Base-by-base conservation (phyloP, 2,329 filamentous ascomycete genomes). In the Cryoendolithus antarcticus region DNA sequence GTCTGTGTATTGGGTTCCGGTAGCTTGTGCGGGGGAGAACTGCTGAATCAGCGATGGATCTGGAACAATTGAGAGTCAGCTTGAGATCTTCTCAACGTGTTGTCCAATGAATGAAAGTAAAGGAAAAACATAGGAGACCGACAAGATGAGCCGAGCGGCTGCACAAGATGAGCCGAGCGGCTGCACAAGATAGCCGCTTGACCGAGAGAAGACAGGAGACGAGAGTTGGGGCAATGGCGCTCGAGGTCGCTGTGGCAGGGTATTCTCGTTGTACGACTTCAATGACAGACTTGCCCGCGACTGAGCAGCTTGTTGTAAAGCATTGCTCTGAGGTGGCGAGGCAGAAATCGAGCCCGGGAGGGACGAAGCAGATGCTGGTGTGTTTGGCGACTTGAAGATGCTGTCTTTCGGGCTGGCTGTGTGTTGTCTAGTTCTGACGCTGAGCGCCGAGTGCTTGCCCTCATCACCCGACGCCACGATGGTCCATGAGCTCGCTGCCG, bases 11-110 rank as follows among this genome's bases (percentile, higher is more conserved):
- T 63, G 63, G 9, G 61, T 60, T 24, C 62, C 59, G 11, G 61
- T 54, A 45, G 60, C 66, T 12, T 60, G 52, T 29, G 61, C 45
- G 9, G 62, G 58, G 28, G 60, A 60, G 44, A 67, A 69, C 15
- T 70, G 66, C 41, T 75, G 70, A 34, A 77, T 72, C 29, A 77
- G 60, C 15, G 69, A 72, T 24, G 74, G 74, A 59, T 77, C 74
- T 77, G 48, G 13, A n/a, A n/a, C n/a, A n/a, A n/a, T n/a, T n/a
- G n/a, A n/a, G n/a, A n/a, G n/a, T n/a, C n/a, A n/a, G n/a, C n/a
- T n/a, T n/a, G n/a, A n/a, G n/a, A n/a, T n/a, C n/a, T n/a, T n/a
- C n/a, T n/a, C n/a, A n/a, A n/a, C n/a, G n/a, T n/a, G n/a, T n/a
- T n/a, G n/a, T n/a, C n/a, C n/a, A n/a, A n/a, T n/a, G n/a, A n/a